Evolutionary conservation across 2,329 filamentous ascomycete species (phyloP).

Genomic region (Scedosporium dehoogii): DNA sequence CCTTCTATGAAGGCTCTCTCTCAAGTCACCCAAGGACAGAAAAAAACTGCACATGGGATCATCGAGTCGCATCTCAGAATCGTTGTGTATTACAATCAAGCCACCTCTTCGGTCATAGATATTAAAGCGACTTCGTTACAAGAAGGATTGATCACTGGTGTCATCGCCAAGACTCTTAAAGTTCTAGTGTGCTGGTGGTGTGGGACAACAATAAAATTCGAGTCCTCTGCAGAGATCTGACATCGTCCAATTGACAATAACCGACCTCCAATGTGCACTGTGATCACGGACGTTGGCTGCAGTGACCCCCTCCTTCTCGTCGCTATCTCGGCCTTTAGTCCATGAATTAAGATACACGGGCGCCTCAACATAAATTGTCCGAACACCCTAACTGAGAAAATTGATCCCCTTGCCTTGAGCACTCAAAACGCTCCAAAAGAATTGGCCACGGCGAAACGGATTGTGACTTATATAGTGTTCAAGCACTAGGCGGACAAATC

Average conservation of each 20-base stretch:
- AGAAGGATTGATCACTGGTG: too few relatives aligned
- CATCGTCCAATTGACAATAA: neutral
- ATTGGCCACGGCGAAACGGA: neutral
- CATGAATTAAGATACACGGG: slow-evolving; percentile 10
- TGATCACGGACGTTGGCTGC: neutral
- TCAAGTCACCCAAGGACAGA: too few relatives aligned
- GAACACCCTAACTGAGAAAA: slow-evolving; percentile 4
- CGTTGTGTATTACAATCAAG: too few relatives aligned
- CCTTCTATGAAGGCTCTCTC: too few relatives aligned
- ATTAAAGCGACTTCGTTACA: too few relatives aligned
- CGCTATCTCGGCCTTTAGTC: slow-evolving; percentile 15
- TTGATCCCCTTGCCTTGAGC: slow-evolving; percentile 3
- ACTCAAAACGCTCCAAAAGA: neutral
- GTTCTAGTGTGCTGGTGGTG: too few relatives aligned
- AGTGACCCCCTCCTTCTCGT: slow-evolving; percentile 11
- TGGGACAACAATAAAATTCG: too few relatives aligned
- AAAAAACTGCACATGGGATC: too few relatives aligned
- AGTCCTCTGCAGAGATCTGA: too few relatives aligned
- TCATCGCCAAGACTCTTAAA: too few relatives aligned
- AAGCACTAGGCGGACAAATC: neutral
- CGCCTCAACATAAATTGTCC: slow-evolving; percentile 11
- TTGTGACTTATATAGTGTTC: neutral
- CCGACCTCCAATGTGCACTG: neutral
- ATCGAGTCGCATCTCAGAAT: too few relatives aligned
- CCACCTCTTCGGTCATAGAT: too few relatives aligned